Evolutionary conservation across 495 filamentous ascomycete genomes (phyloP).

Genomic region (Xylaria intraflava): DNA sequence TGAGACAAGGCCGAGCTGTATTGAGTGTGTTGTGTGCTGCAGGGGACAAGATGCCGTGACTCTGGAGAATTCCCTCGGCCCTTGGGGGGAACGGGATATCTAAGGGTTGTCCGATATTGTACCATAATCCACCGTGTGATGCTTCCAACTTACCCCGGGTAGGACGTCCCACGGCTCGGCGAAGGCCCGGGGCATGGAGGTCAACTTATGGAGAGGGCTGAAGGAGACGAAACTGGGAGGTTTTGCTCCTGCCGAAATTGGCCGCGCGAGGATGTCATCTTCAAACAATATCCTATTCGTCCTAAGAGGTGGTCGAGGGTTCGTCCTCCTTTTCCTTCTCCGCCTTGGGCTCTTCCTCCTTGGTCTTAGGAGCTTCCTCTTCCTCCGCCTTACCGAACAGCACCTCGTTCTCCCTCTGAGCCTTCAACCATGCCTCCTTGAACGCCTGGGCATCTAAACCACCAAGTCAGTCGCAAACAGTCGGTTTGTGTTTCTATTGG

Average conservation of each 20-base stretch:
- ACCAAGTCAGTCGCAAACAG: constrained; percentile 4
- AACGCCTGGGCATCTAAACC: constrained; percentile 86
- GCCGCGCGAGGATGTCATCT: not conserved
- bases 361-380: constrained; percentile 8
- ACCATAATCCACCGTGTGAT: constrained; percentile 8
- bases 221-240: not conserved
- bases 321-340: constrained; percentile 26
- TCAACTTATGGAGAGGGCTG: constrained; percentile 1
- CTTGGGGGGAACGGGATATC: constrained; percentile 21
- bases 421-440: constrained; percentile 97
- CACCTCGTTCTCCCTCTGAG: constrained; percentile 91
- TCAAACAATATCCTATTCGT: not conserved
- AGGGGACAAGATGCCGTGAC: constrained; percentile 26
- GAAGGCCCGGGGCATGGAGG: not conserved
- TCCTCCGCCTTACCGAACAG: constrained; percentile 50
- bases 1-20: constrained; percentile 17
- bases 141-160: constrained; percentile 4
- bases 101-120: constrained; percentile 12
- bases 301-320: constrained; percentile 18
- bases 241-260: not conserved
- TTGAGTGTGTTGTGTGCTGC: constrained; percentile 26
- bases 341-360: constrained; percentile 21
- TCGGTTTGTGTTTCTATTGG: not conserved
- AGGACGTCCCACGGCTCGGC: not conserved
- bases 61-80: constrained; percentile 19